Conservation (phyloP, 352 stramenopile genomes). For the Hyphochytrium catenoides region DNA sequence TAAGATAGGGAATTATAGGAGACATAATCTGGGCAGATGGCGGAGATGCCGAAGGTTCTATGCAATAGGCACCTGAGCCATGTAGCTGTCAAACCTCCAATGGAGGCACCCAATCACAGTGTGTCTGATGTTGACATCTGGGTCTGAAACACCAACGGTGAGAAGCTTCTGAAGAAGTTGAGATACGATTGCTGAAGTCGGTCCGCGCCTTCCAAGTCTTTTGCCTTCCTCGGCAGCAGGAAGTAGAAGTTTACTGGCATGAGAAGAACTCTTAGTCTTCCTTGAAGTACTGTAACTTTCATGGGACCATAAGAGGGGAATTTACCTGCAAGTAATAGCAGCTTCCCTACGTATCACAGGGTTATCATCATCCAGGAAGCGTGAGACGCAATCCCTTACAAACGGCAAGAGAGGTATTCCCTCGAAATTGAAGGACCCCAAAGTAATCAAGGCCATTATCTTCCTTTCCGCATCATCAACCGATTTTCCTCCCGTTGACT, state of each 20-base stretch:
- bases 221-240: too few relatives aligned
- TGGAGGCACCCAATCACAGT: slow-evolving; percentile 81
- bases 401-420: slow-evolving; percentile 81
- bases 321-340: slow-evolving; percentile 45
- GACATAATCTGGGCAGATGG: too few relatives aligned
- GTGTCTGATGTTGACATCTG: slow-evolving; percentile 60
- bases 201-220: slow-evolving; percentile 44
- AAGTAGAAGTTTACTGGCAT: background rate
- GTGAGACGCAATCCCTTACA: slow-evolving; percentile 71
- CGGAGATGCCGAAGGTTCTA: too few relatives aligned
- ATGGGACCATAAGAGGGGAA: slow-evolving; percentile 8
- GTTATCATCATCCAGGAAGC: slow-evolving; percentile 73
- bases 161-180: slow-evolving; percentile 74
- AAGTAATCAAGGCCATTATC: slow-evolving; percentile 71
- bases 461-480: slow-evolving; percentile 19
- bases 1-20: too few relatives aligned
- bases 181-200: slow-evolving; percentile 71
- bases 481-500: slow-evolving; percentile 3
- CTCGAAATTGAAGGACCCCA: slow-evolving; percentile 78
- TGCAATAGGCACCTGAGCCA: too few relatives aligned
- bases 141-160: slow-evolving; percentile 73
- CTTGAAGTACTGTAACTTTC: slow-evolving; percentile 1
- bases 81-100: slow-evolving; percentile 68
- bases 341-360: slow-evolving; percentile 68
- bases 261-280: background rate